Percentiles rank a stretch among this genome's conserved stretches.
phyloP scores from a whole-genome alignment of 2,329 filamentous ascomycete genomes.

The Bipolaris victoriae region DNA sequence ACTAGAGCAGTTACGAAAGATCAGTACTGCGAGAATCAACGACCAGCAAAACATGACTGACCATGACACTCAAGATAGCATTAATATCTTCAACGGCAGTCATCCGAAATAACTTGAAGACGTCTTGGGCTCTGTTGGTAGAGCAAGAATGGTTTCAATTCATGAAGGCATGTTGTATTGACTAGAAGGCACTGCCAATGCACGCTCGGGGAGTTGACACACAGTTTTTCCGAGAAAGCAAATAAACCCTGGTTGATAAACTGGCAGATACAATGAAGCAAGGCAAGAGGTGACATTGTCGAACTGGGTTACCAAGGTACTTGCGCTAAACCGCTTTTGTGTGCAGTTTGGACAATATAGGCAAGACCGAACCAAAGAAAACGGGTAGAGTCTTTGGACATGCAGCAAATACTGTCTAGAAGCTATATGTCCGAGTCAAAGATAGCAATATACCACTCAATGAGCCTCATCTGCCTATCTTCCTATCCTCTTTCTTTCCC shows the following conservation, averaged over 20 bases:
- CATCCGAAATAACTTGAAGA: neutral
- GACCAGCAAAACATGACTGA: neutral
- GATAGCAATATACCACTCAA: neutral
- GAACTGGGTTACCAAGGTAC: constrained; percentile 13
- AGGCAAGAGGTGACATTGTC: neutral
- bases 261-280: neutral
- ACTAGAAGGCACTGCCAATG: neutral
- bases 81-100: neutral
- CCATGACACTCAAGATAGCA: neutral
- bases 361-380: neutral
- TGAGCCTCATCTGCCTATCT: neutral
- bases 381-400: neutral
- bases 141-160: neutral
- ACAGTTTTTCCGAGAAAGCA: neutral
- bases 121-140: neutral
- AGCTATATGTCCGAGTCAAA: neutral
- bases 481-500: neutral
- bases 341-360: neutral
- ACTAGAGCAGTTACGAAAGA: neutral
- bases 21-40: neutral
- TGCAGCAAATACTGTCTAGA: neutral
- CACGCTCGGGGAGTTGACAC: too few species aligned
- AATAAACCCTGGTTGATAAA: too few species aligned
- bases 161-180: neutral
- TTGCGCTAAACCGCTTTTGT: constrained; percentile 7